A percentile compares a stretch with the other conserved stretches of the same genome.
phyloP scores from a whole-genome alignment of 306 rosid species.

The Dryas alaskensis region DNA sequence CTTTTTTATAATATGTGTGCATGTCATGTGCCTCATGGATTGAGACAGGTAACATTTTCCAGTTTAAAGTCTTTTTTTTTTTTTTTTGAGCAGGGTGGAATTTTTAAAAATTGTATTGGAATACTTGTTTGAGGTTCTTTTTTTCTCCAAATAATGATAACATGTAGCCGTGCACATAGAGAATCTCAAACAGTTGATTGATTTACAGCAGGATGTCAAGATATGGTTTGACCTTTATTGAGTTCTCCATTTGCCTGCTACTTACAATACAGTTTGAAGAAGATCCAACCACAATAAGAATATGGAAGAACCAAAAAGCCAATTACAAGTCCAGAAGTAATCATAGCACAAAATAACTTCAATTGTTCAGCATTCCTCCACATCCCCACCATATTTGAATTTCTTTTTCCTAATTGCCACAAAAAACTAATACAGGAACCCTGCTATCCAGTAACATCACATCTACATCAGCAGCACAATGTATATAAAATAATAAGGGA shows the following conservation, averaged over 20 bases:
- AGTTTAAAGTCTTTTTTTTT: too few relatives aligned
- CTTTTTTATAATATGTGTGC: too few relatives aligned
- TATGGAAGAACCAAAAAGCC: constrained; percentile 12
- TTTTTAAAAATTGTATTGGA: too few relatives aligned
- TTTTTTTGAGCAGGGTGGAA: too few relatives aligned
- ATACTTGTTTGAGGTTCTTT: background rate
- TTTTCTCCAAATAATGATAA: background rate
- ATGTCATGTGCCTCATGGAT: too few relatives aligned
- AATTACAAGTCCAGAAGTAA: constrained; percentile 29
- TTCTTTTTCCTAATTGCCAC: constrained; percentile 26
- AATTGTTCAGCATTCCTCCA: constrained; percentile 38
- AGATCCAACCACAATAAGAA: background rate
- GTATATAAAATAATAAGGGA: constrained; percentile 30
- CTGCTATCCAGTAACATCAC: constrained; percentile 40
- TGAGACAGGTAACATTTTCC: too few relatives aligned
- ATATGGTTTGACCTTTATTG: constrained; percentile 8
- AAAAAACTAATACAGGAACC: constrained; percentile 39
- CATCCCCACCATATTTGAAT: constrained; percentile 26
- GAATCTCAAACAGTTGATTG: too few relatives aligned
- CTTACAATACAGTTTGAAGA: background rate
- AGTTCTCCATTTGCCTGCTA: background rate
- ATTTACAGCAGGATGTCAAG: constrained; percentile 3
- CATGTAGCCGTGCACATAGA: background rate
- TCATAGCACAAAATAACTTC: constrained; percentile 29
- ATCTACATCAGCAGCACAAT: constrained; percentile 50